Percentiles rank a stretch among this genome's conserved stretches.
Evolutionary conservation across 352 stramenopile species (phyloP).

Genomic region (Globisporangium viniferum): DNA sequence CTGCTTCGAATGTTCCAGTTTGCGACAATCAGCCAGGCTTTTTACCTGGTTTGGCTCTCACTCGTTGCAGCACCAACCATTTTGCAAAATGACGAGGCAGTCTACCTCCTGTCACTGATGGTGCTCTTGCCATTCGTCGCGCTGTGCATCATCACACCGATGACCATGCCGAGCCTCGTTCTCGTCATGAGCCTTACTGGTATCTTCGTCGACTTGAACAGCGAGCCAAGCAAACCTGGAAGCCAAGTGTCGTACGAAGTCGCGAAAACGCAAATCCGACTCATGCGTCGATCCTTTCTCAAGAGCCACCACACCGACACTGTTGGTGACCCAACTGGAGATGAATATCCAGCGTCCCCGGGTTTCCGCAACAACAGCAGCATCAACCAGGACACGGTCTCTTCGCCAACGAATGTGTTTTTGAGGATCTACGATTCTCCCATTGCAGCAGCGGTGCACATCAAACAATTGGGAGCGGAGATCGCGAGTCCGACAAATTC

Average conservation of each 20-base stretch:
- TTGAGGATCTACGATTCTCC: constrained; percentile 72
- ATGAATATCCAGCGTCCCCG: neutral
- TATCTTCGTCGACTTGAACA: constrained; percentile 84
- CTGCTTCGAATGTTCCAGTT: constrained; percentile 82
- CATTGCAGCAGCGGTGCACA: constrained; percentile 31
- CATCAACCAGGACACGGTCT: constrained; percentile 5
- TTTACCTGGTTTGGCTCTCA: constrained; percentile 85
- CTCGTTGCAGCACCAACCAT: constrained; percentile 63
- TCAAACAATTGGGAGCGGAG: constrained; percentile 16
- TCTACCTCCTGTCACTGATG: constrained; percentile 58
- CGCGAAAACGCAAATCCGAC: constrained; percentile 66
- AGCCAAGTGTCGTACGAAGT: constrained; percentile 33
- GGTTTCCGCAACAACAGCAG: neutral
- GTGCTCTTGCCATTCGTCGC: constrained; percentile 57
- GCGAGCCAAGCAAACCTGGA: constrained; percentile 11
- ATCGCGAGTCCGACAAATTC: constrained; percentile 16
- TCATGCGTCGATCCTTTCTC: constrained; percentile 70
- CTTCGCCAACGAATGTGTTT: constrained; percentile 54
- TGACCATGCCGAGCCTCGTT: constrained; percentile 87
- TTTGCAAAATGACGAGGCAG: constrained; percentile 14
- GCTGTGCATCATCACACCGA: constrained; percentile 75
- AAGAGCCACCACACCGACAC: constrained; percentile 58
- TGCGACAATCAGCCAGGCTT: constrained; percentile 80
- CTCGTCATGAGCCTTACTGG: constrained; percentile 84
- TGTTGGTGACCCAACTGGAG: constrained; percentile 16